A percentile compares a stretch with the other conserved stretches of the same genome.
Evolutionary conservation across 768 basidiomycete genomes (phyloP).

Genomic region (Pilatotrama ljubarskyi): DNA sequence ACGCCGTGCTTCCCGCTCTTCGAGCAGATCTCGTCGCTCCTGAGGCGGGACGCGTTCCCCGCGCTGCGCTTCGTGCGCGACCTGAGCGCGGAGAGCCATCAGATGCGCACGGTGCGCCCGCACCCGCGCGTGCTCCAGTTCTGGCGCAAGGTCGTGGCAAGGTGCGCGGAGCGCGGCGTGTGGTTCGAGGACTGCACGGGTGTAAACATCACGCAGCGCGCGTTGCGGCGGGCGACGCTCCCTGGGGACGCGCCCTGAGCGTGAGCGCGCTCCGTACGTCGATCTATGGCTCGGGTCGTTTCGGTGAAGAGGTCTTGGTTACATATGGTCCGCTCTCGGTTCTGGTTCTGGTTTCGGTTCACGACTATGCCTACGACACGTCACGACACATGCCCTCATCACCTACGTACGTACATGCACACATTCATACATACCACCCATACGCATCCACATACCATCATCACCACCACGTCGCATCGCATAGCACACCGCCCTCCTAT

Average conservation of each 20-base stretch:
- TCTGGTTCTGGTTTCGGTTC: neutral
- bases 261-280: too few relatives aligned
- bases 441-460: neutral
- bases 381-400: neutral
- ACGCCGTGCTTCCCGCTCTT: slow-evolving; percentile 63
- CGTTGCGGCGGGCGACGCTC: slow-evolving; percentile 37
- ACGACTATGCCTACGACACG: neutral
- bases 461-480: neutral
- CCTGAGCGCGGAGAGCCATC: slow-evolving; percentile 59
- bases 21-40: slow-evolving; percentile 63
- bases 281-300: too few relatives aligned
- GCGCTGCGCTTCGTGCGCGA: slow-evolving; percentile 60
- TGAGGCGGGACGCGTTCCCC: slow-evolving; percentile 63
- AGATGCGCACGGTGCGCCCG: slow-evolving; percentile 46
- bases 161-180: slow-evolving; percentile 55
- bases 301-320: neutral
- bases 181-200: slow-evolving; percentile 68
- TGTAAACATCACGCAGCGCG: slow-evolving; percentile 52
- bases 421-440: neutral
- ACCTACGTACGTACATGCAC: neutral
- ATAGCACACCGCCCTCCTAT: neutral
- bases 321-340: neutral
- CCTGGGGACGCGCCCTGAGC: neutral
- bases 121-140: slow-evolving; percentile 43
- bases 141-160: slow-evolving; percentile 37